Conservation (phyloP, 2,329 filamentous ascomycete genomes). For the Beauveria brongniartii region DNA sequence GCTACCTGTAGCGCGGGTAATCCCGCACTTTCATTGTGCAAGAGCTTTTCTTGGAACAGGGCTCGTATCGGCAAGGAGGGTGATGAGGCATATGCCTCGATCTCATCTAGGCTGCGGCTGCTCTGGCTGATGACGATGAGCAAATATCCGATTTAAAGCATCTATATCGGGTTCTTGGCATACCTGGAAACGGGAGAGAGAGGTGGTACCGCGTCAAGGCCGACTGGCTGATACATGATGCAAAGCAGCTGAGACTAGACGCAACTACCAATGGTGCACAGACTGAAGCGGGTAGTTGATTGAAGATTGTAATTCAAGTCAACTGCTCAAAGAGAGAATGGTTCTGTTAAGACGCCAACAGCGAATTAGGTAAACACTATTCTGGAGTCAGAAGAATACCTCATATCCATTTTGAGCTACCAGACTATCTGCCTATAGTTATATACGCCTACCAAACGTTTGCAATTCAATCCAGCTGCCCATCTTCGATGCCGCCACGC, state of each 20-base stretch:
- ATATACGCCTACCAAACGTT: not conserved
- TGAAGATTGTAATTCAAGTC: too few species aligned
- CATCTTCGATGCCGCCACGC: not conserved
- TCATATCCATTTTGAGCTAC: not conserved
- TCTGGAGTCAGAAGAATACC: not conserved
- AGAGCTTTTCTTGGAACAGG: not conserved
- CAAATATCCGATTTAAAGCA: not conserved
- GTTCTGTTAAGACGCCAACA: not conserved
- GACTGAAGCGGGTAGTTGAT: not conserved
- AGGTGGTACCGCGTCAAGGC: conserved; percentile 6
- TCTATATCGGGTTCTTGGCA: not conserved
- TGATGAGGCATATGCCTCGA: not conserved
- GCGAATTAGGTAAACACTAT: not conserved
- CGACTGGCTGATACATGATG: conserved; percentile 6
- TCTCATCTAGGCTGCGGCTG: not conserved
- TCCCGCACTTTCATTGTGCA: not conserved
- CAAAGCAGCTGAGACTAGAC: not conserved
- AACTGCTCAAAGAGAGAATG: not conserved
- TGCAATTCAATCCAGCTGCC: not conserved
- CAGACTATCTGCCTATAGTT: not conserved
- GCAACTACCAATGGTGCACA: not conserved
- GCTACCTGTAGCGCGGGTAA: conserved; percentile 16
- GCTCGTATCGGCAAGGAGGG: not conserved
- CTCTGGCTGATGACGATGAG: not conserved
- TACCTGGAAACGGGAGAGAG: conserved; percentile 9